Base-by-base conservation (phyloP, 2,329 filamentous ascomycete genomes). In the Hypoxylon sp. region DNA sequence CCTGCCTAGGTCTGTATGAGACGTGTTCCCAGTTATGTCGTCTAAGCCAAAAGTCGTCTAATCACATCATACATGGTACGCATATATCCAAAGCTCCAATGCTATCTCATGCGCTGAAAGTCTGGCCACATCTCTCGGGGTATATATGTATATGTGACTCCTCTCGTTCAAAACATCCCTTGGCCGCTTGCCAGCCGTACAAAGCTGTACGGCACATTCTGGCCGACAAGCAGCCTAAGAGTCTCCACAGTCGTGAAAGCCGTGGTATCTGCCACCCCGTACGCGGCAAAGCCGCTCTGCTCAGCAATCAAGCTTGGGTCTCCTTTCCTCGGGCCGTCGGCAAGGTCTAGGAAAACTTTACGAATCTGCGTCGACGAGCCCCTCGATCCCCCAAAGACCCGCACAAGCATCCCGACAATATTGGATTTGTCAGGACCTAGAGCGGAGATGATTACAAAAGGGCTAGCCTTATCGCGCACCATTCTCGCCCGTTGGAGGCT, bases 141-240 rank as follows among this genome's bases (percentile, higher is more conserved):
- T 43, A 43, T 43, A 41, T 41, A 21, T 43, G 68, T 68, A 68
- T 72, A 62, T 66, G 60, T 30, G 28, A 23, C 28, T 52, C 51
- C 11, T 50, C 81, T 77, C 38, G 38, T 43, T 43, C 17, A 87
- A 70, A 83, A 86, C 66, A 85, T 78, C 28, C 80, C 81, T 21
- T 84, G 79, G 2, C 86, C 86, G 52, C 84, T 84, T 1, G 93
- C 92, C 76, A 96, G 82, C 52, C 92, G 85, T 45, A 96, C 93
- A 82, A 97, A 97, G 80, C 92, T 94, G 79, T 93, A 95, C 5
- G 91, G 92, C 62, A 96, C 92, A 77, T 96, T 96, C 81, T 96
- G 92, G 9, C 93, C 93, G 10, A 95, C 91, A 23, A 97, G 84
- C 65, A 94, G 79, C 71, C 93, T 85, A 60, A 96, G 80, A 52